Evolutionary conservation across 257 asterid genomes (phyloP).

Genomic region (Nicotiana sylvestris): DNA sequence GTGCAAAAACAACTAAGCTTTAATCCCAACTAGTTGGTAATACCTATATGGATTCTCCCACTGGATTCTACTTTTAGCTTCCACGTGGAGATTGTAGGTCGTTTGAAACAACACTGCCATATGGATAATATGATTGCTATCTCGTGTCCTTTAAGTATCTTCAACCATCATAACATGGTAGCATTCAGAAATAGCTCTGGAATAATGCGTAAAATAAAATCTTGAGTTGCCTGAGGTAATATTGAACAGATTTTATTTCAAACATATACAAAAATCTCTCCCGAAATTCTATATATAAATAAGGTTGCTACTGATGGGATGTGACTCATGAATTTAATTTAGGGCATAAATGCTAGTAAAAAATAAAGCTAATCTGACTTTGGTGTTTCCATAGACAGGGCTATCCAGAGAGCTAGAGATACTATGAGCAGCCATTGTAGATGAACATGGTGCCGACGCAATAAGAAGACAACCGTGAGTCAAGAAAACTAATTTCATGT

Average conservation of each 20-base stretch:
- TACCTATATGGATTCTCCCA: constrained; percentile 4
- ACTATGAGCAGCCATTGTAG: neutral
- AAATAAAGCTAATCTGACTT: neutral
- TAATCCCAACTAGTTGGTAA: neutral
- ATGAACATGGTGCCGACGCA: neutral
- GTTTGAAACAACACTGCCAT: neutral
- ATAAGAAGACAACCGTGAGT: neutral
- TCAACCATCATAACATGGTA: neutral
- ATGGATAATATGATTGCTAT: neutral
- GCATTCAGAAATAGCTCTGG: neutral
- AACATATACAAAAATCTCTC: neutral
- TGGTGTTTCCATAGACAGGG: neutral
- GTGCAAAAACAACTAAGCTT: neutral
- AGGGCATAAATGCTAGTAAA: neutral
- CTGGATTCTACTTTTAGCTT: neutral
- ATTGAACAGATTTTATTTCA: neutral
- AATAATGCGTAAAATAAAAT: neutral
- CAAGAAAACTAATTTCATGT: neutral
- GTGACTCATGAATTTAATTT: neutral
- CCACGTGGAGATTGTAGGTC: neutral
- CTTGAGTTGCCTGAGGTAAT: neutral
- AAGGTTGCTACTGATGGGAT: neutral
- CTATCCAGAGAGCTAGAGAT: neutral
- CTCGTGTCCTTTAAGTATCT: neutral
- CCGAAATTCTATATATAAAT: neutral